phyloP scores from a whole-genome alignment of 164 flowering plant species.

The Dillenia suffruticosa region DNA sequence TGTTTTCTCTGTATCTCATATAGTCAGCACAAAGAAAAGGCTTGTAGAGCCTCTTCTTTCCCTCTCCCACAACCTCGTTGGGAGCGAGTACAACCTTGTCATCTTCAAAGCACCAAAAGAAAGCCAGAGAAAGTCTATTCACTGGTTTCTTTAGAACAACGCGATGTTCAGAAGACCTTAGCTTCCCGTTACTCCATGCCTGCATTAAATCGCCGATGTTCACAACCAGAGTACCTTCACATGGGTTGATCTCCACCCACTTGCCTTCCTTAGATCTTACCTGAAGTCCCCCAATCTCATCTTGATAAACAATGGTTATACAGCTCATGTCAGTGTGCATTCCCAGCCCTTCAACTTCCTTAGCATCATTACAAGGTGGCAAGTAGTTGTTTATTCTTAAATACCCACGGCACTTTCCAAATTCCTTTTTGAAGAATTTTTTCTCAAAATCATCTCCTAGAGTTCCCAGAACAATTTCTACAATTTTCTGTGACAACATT shows the following conservation, averaged over 20 bases:
- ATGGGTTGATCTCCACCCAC: slow-evolving; percentile 73
- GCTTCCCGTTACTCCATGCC: slow-evolving; percentile 85
- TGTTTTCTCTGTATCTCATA: slow-evolving; percentile 64
- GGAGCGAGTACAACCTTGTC: slow-evolving; percentile 70
- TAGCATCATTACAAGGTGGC: slow-evolving; percentile 31
- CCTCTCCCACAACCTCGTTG: slow-evolving; percentile 67
- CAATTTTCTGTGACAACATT: slow-evolving; percentile 44
- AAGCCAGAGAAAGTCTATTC: slow-evolving; percentile 66
- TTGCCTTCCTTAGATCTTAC: slow-evolving; percentile 70
- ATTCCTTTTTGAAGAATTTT: slow-evolving; percentile 44
- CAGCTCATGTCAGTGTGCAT: slow-evolving; percentile 98
- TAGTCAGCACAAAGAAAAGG: slow-evolving; percentile 70
- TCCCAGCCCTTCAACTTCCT: slow-evolving; percentile 80
- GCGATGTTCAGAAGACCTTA: slow-evolving; percentile 82
- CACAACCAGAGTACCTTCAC: slow-evolving; percentile 63
- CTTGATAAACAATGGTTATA: slow-evolving; percentile 73
- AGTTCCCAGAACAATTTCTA: slow-evolving; percentile 38
- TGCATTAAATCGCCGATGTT: slow-evolving; percentile 87
- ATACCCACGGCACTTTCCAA: slow-evolving; percentile 70
- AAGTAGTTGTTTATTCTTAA: slow-evolving; percentile 72
- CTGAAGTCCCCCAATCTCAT: slow-evolving; percentile 80
- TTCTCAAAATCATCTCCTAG: slow-evolving; percentile 46
- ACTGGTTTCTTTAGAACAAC: slow-evolving; percentile 43
- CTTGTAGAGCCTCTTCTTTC: slow-evolving; percentile 41
- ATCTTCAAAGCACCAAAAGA: slow-evolving; percentile 95